Evolutionary conservation across 1,139 yeast genomes (phyloP).

Genomic region (Suhomyces taliae): DNA sequence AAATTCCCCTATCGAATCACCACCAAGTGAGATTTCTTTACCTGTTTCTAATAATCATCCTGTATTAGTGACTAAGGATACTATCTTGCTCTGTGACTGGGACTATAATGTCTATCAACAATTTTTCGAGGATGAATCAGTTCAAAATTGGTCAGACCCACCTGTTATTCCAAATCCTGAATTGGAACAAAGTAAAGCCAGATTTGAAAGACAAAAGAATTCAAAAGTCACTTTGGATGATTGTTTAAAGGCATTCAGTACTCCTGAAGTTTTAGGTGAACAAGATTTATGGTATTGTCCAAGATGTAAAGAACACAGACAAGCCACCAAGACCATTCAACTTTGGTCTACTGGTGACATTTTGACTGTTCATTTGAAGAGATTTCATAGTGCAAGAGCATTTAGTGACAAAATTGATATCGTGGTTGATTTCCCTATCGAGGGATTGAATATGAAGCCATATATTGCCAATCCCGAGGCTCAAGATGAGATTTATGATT

Average conservation of each 20-base stretch:
- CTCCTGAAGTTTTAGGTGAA: slow-evolving; percentile 82
- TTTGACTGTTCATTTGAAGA: slow-evolving; percentile 81
- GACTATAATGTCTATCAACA: slow-evolving; percentile 43
- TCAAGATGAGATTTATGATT: slow-evolving; percentile 61
- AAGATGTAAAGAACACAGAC: slow-evolving; percentile 79
- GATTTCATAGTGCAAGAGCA: slow-evolving; percentile 83
- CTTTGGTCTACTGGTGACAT: slow-evolving; percentile 92
- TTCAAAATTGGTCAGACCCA: slow-evolving; percentile 56
- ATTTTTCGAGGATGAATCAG: slow-evolving; percentile 49
- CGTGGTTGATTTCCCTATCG: slow-evolving; percentile 84
- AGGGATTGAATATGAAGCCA: slow-evolving; percentile 69
- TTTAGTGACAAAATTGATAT: slow-evolving; percentile 89
- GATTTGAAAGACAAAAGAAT: slow-evolving; percentile 39
- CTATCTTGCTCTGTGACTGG: slow-evolving; percentile 77
- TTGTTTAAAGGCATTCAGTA: slow-evolving; percentile 73
- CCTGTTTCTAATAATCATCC: slow-evolving; percentile 21
- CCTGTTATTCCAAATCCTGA: slow-evolving; percentile 52
- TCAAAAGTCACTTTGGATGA: slow-evolving; percentile 66
- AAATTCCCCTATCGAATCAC: slow-evolving; percentile 23
- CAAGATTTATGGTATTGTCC: slow-evolving; percentile 97
- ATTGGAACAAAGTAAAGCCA: slow-evolving; percentile 46
- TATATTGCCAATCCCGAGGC: slow-evolving; percentile 42
- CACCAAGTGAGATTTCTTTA: slow-evolving; percentile 3
- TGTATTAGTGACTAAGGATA: slow-evolving; percentile 30
- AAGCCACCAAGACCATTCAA: slow-evolving; percentile 89